These are phyloP conservation scores for Cytospora mali DNA, from an alignment of 2,329 filamentous ascomycete genomes.

Conservation along the genomic window DNA sequence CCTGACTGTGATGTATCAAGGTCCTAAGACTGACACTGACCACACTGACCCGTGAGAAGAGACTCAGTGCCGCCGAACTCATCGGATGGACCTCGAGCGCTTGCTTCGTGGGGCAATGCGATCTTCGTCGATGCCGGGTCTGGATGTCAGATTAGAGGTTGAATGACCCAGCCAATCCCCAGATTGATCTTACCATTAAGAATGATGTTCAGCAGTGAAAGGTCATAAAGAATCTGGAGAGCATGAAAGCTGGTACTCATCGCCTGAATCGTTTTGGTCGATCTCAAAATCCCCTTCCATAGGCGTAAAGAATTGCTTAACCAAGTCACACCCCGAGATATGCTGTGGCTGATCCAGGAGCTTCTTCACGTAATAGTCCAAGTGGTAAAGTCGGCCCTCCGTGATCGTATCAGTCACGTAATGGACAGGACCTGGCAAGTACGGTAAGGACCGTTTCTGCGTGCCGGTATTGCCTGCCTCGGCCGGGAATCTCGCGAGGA, in stretches of 20 bases:
- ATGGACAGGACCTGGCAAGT: constrained; percentile 97
- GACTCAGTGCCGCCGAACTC: too few relatives aligned
- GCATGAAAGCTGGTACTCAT: constrained; percentile 75
- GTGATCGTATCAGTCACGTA: constrained; percentile 98
- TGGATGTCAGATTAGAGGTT: too few relatives aligned
- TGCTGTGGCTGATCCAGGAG: constrained; percentile 80
- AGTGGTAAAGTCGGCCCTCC: constrained; percentile 85
- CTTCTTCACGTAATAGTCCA: constrained; percentile 95
- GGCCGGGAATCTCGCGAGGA: constrained; percentile 87
- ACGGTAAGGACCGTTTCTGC: constrained; percentile 82
- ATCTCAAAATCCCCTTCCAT: constrained; percentile 92
- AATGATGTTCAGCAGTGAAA: too few relatives aligned
- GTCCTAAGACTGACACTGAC: too few relatives aligned
- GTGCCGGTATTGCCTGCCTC: constrained; percentile 86
- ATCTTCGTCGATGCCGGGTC: too few relatives aligned
- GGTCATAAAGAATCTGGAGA: too few relatives aligned
- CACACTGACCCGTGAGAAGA: too few relatives aligned
- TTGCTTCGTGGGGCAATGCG: too few relatives aligned
- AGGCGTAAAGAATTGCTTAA: constrained; percentile 88
- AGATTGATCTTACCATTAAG: too few relatives aligned
- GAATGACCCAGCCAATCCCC: too few relatives aligned
- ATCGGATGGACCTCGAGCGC: too few relatives aligned
- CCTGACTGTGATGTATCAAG: too few relatives aligned
- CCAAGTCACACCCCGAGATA: constrained; percentile 81
- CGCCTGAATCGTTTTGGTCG: constrained; percentile 65